These are phyloP conservation scores for Nepenthes alata DNA, from an alignment of 179 eudicot species.

Conservation along the genomic window DNA sequence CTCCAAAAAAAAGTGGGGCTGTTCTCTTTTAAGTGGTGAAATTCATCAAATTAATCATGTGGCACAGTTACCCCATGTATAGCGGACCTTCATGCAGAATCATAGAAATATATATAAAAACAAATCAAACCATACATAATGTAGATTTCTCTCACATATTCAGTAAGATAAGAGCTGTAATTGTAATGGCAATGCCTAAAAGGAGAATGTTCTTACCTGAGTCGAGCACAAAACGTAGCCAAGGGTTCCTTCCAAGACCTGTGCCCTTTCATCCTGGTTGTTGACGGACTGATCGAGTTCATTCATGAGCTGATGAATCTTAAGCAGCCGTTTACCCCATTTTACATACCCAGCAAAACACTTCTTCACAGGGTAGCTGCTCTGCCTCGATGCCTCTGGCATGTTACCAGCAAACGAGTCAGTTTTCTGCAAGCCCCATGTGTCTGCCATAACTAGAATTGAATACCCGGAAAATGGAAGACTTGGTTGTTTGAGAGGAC, in stretches of 20 bases:
- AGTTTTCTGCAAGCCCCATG: conserved; percentile 30
- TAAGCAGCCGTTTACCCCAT: conserved; percentile 70
- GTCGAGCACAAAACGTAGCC: conserved; percentile 64
- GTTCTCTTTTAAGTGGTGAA: too few species aligned
- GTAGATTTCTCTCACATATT: too few species aligned
- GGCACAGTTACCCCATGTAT: too few species aligned
- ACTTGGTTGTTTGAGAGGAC: neutral
- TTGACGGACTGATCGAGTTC: conserved; percentile 62
- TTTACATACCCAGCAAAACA: conserved; percentile 54
- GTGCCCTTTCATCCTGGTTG: conserved; percentile 55
- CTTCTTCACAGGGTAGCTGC: conserved; percentile 62
- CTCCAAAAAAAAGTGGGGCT: too few species aligned
- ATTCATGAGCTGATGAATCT: conserved; percentile 50
- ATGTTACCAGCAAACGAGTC: conserved; percentile 50
- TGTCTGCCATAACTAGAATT: conserved; percentile 26
- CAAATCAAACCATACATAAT: too few species aligned
- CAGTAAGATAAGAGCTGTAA: neutral
- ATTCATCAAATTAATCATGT: too few species aligned
- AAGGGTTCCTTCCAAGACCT: conserved; percentile 63
- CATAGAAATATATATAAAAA: too few species aligned
- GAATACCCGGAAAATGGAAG: neutral
- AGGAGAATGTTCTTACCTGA: conserved; percentile 32
- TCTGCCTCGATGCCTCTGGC: conserved; percentile 64
- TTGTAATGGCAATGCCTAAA: neutral
- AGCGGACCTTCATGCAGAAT: too few species aligned